phyloP scores from a whole-genome alignment of 2,329 filamentous ascomycete species.

The Sporothrix pseudoabietina region DNA sequence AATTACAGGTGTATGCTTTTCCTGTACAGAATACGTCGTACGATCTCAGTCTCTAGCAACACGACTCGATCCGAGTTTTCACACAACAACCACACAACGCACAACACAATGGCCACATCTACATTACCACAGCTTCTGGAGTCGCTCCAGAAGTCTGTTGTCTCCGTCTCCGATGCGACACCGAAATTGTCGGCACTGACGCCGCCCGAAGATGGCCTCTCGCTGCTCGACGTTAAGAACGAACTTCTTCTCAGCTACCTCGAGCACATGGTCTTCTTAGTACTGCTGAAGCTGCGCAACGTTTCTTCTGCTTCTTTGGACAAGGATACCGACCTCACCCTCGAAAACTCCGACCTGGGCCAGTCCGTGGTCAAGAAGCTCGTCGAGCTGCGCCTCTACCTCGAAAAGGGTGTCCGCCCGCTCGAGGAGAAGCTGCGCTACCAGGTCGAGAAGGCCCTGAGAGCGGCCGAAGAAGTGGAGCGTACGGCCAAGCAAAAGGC shows the following conservation, averaged over 20 bases:
- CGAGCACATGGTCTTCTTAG: conserved; percentile 87
- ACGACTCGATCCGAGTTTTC: background rate
- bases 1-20: conserved; percentile 12
- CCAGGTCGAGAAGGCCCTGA: conserved; percentile 92
- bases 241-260: conserved; percentile 96
- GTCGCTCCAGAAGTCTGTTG: conserved; percentile 60
- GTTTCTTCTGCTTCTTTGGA: conserved; percentile 35
- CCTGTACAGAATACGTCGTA: no score
- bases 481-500: conserved; percentile 46
- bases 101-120: conserved; percentile 38
- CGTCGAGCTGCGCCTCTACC: conserved; percentile 85
- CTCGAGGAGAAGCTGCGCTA: conserved; percentile 90
- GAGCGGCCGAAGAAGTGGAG: conserved; percentile 76
- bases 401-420: conserved; percentile 89
- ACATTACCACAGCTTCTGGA: conserved; percentile 53
- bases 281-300: conserved; percentile 76
- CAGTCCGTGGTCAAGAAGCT: conserved; percentile 79
- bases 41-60: no score
- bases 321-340: conserved; percentile 35
- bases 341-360: conserved; percentile 50
- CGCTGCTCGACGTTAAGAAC: conserved; percentile 92
- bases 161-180: conserved; percentile 66
- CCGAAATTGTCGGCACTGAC: conserved; percentile 64
- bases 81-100: background rate
- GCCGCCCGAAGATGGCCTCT: conserved; percentile 84